Evolutionary conservation across 2,329 filamentous ascomycete species (phyloP), one percentile per base, ranked within the genome.

Genomic region (Diaporthe nobilis): DNA sequence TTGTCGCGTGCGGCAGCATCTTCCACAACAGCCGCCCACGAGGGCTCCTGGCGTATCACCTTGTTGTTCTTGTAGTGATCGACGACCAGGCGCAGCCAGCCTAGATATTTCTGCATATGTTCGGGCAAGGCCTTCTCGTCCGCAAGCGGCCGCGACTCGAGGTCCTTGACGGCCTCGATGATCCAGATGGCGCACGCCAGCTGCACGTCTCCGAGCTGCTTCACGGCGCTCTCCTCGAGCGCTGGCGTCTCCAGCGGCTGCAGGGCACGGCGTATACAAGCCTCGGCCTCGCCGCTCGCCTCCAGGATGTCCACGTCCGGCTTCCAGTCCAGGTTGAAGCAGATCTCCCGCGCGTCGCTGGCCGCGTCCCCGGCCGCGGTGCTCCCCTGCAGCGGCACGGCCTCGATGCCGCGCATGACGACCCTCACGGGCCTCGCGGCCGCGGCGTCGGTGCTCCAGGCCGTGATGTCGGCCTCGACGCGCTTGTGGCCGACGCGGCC

Each of bases 401-500:
- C 65, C 65, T 75, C 73, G 65, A 75, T 58, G 34, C 73, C 73
- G 44, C 65, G 63, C 53, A 75, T 57, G 6, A 71, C 65, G 22
- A 75, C 31, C 22, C 65, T 71, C 22, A 63, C 73, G 8, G 65
- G 65, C 1, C 15, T 75, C n/a, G 10, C 42, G 12, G 63, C 53
- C 20, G 9, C 72, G 7, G 53, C 42, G 55, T 71, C 37, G 17
- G 65, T 71, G 65, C 73, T 60, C 73, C 73, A 75, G 65, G 73
- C 73, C 10, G 73, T 75, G 73, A 75, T 75, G 44, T 75, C 73
- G 4, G 73, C 73, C 73, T 75, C 73, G 55, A 71, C 73, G 55
- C 55, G 42, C 73, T 75, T 75, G 65, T 75, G 73, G 65, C 73
- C 73, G 20, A 75, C 47, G 12, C 37, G 73, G n/a, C 65, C 65